Conservation (phyloP, 805 yeast species). For the Candida orba region DNA sequence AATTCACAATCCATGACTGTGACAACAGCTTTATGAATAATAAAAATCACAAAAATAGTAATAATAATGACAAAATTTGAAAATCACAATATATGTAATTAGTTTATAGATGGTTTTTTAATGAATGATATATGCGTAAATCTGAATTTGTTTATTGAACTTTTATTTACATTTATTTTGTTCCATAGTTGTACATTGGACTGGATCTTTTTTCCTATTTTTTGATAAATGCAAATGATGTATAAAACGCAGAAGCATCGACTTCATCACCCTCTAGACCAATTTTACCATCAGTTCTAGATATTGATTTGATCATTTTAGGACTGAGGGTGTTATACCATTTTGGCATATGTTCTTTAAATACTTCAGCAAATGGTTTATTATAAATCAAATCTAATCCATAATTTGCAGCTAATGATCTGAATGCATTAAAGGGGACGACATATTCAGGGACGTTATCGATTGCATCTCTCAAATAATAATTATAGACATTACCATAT, state of each 20-base stretch:
- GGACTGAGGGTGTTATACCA: constrained; percentile 54
- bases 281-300: constrained; percentile 65
- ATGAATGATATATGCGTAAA: neutral
- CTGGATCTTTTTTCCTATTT: no score
- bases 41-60: no score
- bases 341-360: constrained; percentile 68
- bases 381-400: constrained; percentile 66
- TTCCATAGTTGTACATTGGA: neutral
- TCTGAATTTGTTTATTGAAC: neutral
- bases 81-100: no score
- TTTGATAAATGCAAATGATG: constrained; percentile 77
- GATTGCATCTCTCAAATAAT: constrained; percentile 84
- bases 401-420: constrained; percentile 78
- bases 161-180: neutral
- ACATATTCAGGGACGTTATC: constrained; percentile 96
- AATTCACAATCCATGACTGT: constrained; percentile 95
- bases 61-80: no score
- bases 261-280: constrained; percentile 88
- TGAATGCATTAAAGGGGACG: constrained; percentile 85
- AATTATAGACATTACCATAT: constrained; percentile 78
- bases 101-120: neutral
- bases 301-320: constrained; percentile 59
- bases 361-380: constrained; percentile 75
- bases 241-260: constrained; percentile 80
- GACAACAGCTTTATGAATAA: constrained; percentile 72